A percentile compares a stretch with the other conserved stretches of the same genome.
These are phyloP conservation scores for Rhodamnia argentea DNA, from an alignment of 345 rosid genomes.

Conservation along the genomic window DNA sequence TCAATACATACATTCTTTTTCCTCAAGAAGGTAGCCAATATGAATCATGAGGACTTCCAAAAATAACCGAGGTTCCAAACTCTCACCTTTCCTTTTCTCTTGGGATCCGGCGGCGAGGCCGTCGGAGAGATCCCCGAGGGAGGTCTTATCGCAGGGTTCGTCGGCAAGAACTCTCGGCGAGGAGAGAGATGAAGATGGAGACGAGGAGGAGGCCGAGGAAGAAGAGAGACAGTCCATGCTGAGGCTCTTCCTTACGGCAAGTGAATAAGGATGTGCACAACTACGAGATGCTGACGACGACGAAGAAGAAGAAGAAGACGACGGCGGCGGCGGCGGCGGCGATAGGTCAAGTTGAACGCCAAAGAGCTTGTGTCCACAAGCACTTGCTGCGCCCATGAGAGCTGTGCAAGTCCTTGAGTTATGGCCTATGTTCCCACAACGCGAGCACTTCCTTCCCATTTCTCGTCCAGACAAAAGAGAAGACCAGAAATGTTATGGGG, in stretches of 20 bases:
- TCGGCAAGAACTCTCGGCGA: constrained; percentile 19
- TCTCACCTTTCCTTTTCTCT: constrained; percentile 40
- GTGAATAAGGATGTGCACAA: background rate
- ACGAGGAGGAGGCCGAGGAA: constrained; percentile 7
- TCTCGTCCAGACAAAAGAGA: constrained; percentile 12
- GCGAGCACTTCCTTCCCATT: constrained; percentile 73
- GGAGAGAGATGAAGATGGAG: constrained; percentile 20
- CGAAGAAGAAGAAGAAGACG: background rate
- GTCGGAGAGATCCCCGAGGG: constrained; percentile 31
- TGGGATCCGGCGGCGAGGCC: constrained; percentile 19
- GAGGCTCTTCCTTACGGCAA: constrained; percentile 24
- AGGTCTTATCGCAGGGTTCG: constrained; percentile 17
- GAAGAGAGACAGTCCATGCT: constrained; percentile 44
- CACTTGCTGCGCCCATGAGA: constrained; percentile 3
- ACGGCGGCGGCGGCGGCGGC: constrained; percentile 1
- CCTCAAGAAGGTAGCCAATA: background rate
- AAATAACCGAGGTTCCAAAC: background rate
- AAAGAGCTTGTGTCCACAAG: constrained; percentile 24
- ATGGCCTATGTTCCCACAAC: constrained; percentile 56
- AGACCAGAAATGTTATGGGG: background rate
- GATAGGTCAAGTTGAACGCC: constrained; percentile 39
- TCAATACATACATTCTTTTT: background rate
- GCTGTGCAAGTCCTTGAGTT: constrained; percentile 49
- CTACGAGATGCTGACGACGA: constrained; percentile 13
- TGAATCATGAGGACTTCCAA: background rate